These are phyloP conservation scores for Lactarius hatsudake DNA, from an alignment of 768 basidiomycete species.

Conservation along the genomic window DNA sequence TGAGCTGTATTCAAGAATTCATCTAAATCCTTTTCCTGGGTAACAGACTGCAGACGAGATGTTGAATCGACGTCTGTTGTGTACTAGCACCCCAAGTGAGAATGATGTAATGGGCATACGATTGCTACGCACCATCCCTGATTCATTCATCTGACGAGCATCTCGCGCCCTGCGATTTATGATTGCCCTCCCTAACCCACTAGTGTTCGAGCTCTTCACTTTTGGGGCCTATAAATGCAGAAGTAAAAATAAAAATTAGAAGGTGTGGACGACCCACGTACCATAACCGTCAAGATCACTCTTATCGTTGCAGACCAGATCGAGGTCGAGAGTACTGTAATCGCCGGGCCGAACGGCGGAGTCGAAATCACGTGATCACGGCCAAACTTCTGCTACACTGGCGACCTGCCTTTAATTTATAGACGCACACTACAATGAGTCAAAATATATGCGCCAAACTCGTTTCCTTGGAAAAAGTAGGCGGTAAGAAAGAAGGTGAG, in stretches of 20 bases:
- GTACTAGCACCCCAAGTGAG: constrained; percentile 47
- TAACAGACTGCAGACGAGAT: constrained; percentile 80
- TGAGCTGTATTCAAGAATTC: constrained; percentile 95
- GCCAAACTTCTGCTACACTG: too few relatives aligned
- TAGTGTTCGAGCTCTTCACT: constrained; percentile 60
- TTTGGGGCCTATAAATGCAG: constrained; percentile 48
- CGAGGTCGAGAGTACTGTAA: not conserved
- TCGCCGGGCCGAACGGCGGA: not conserved
- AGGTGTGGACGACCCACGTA: not conserved
- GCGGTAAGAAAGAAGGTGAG: constrained; percentile 67
- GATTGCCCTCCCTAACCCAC: constrained; percentile 91
- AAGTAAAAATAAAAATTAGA: not conserved
- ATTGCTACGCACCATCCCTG: constrained; percentile 56
- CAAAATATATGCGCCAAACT: constrained; percentile 67
- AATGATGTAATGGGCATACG: not conserved
- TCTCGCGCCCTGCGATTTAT: constrained; percentile 89
- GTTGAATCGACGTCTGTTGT: constrained; percentile 69
- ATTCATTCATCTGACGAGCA: constrained; percentile 56
- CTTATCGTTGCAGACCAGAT: too few relatives aligned
- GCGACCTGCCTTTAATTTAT: not conserved
- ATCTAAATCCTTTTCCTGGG: constrained; percentile 93
- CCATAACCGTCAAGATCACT: constrained; percentile 13
- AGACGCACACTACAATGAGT: constrained; percentile 1
- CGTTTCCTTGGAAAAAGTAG: constrained; percentile 47
- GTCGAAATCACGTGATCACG: not conserved